Conservation (phyloP, 2,329 filamentous ascomycete genomes). For the Colletotrichum kahawae region DNA sequence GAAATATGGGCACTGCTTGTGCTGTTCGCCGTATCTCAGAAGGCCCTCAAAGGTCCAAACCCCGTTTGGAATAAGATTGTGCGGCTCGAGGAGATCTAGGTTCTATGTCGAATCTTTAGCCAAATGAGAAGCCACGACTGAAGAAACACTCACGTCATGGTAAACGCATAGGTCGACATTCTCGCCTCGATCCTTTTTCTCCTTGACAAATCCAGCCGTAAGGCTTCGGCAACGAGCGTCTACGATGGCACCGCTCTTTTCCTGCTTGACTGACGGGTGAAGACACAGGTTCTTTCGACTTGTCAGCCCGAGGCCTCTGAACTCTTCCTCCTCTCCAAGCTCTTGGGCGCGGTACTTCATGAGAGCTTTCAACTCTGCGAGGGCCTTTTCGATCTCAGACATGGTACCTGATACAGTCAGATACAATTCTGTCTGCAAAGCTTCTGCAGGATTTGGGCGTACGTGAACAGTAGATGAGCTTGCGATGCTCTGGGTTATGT, state of each 20-base stretch:
- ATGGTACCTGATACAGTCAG: constrained; percentile 70
- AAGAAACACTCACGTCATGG: constrained; percentile 72
- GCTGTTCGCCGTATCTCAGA: constrained; percentile 86
- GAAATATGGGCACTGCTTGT: constrained; percentile 98
- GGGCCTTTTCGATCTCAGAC: constrained; percentile 98
- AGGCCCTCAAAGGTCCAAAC: constrained; percentile 95
- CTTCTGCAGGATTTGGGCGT: not conserved
- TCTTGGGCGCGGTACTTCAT: constrained; percentile 95
- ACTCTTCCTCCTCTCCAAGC: constrained; percentile 91
- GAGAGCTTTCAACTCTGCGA: constrained; percentile 86
- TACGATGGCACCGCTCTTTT: constrained; percentile 93
- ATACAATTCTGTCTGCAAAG: not conserved
- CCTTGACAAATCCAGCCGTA: constrained; percentile 95
- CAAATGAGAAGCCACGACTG: not conserved
- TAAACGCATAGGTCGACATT: constrained; percentile 94
- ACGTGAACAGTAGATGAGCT: constrained; percentile 98
- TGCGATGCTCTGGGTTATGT: constrained; percentile 89
- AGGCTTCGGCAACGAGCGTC: constrained; percentile 95
- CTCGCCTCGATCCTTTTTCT: constrained; percentile 95
- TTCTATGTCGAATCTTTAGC: constrained; percentile 60
- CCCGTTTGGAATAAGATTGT: constrained; percentile 92
- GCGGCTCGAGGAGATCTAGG: constrained; percentile 90
- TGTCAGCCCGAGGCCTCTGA: constrained; percentile 87
- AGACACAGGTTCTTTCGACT: constrained; percentile 97
- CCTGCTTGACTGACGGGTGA: constrained; percentile 92